Evolutionary conservation across 805 yeast species (phyloP), one percentile per base, ranked within the genome.

Genomic region (Starmerella floris): DNA sequence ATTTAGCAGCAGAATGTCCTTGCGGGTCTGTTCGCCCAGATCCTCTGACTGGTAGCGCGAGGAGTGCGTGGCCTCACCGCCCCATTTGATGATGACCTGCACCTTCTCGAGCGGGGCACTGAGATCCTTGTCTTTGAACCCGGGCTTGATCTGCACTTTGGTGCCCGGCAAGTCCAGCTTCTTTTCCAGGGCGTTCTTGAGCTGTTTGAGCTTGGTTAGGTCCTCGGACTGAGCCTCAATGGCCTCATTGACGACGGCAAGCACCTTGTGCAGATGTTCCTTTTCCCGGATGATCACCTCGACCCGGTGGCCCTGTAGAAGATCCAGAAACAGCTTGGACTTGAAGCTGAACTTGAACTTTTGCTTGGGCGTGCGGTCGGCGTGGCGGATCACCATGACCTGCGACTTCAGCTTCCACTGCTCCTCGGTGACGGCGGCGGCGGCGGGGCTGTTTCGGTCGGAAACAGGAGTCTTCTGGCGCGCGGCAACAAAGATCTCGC

Each of bases 41-140:
- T 91, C 99, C 23, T 79, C 73, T 1, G 95, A 94, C 64, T 91
- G 99, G 59, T 84, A 82, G 49, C 79, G 74, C 2, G 97, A 96
- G 10, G 96, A 85, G 61, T 91, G 99, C 1, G 99, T 91, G 5
- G 98, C 96, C 62, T 91, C 99, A 50, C 99, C 99, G 54, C 98
- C 98, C 98, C 98, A 91, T 60, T 91, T 91, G 54, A 91, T 68
- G 48, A 91, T 93, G 49, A 91, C 77, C 62, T 91, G 98, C 21
- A 88, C 96, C 59, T 91, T 91, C 51, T 88, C 96, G 19, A 91
- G 91, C 27, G 78, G 76, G 11, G 53, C 59, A 15, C 13, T 67
- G 64, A 53, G 72, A 71, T 51, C 55, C 49, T 53, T 51, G 41
- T 51, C 53, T 45, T 51, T 51, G 46, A 54, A 52, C 2, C 55